Conservation (phyloP, 2,329 filamentous ascomycete species). For the Fusarium bulbicola region DNA sequence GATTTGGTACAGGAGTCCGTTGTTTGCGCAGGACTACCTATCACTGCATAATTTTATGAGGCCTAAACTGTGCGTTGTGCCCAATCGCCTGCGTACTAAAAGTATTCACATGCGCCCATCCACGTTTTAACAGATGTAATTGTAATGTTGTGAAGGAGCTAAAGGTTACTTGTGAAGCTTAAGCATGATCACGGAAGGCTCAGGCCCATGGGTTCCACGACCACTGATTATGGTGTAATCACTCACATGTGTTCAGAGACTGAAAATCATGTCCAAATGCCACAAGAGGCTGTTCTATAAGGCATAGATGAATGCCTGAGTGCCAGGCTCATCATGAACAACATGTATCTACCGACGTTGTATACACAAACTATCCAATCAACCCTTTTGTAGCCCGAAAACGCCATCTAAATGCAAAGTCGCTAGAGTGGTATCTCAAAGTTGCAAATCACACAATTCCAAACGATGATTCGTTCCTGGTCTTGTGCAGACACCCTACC, state of each 20-base stretch:
- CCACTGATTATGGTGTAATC: background rate
- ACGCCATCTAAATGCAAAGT: constrained; percentile 25
- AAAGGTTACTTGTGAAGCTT: background rate
- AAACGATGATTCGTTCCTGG: background rate
- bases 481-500: constrained; percentile 41
- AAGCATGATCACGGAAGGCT: constrained; percentile 10
- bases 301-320: background rate
- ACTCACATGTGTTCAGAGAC: constrained; percentile 1
- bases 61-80: background rate
- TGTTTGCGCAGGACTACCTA: background rate
- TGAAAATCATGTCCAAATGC: background rate
- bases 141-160: background rate
- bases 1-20: background rate
- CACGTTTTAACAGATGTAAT: background rate
- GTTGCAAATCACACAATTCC: constrained; percentile 13
- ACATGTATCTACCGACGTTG: background rate
- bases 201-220: constrained; percentile 13
- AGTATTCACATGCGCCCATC: background rate
- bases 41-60: background rate
- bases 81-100: background rate
- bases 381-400: background rate
- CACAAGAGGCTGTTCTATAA: background rate
- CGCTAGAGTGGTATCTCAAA: constrained; percentile 37
- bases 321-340: background rate
- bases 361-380: background rate